phyloP scores from a whole-genome alignment of 2,329 filamentous ascomycete species.

The Aschersonia sp. region DNA sequence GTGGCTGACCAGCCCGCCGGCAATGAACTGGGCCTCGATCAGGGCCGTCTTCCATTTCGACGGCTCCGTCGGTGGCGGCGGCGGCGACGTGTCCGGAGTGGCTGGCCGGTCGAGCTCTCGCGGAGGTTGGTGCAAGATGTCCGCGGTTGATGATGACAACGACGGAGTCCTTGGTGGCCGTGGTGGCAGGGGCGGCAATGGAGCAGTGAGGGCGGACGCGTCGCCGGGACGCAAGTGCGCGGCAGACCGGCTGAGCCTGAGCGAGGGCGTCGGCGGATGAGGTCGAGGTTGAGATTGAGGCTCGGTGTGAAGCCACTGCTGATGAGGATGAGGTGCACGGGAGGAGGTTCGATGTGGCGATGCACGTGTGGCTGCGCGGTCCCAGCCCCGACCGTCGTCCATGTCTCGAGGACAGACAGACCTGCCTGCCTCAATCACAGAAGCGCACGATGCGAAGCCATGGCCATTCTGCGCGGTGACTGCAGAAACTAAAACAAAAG shows the following conservation, averaged over 20 bases:
- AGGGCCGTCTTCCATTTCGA: conserved; percentile 32
- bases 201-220: background rate
- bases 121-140: background rate
- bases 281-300: background rate
- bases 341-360: background rate
- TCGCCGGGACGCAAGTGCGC: background rate
- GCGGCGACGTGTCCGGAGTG: background rate
- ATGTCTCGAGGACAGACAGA: background rate
- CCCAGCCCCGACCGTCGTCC: background rate
- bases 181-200: background rate
- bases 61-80: conserved; percentile 2
- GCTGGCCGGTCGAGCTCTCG: background rate
- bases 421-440: too few species aligned
- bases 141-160: background rate
- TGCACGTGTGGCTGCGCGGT: background rate
- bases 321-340: background rate
- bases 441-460: too few species aligned
- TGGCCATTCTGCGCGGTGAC: too few species aligned
- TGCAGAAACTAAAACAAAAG: too few species aligned
- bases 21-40: conserved; percentile 48
- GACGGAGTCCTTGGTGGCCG: background rate
- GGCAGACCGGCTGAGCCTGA: background rate
- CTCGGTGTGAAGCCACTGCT: background rate
- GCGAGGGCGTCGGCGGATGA: background rate
- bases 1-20: conserved; percentile 47